Percentiles rank a stretch among this genome's conserved stretches.
These are phyloP conservation scores for Aspergillus japonicus DNA, from an alignment of 2,329 filamentous ascomycete genomes.

Conservation along the genomic window DNA sequence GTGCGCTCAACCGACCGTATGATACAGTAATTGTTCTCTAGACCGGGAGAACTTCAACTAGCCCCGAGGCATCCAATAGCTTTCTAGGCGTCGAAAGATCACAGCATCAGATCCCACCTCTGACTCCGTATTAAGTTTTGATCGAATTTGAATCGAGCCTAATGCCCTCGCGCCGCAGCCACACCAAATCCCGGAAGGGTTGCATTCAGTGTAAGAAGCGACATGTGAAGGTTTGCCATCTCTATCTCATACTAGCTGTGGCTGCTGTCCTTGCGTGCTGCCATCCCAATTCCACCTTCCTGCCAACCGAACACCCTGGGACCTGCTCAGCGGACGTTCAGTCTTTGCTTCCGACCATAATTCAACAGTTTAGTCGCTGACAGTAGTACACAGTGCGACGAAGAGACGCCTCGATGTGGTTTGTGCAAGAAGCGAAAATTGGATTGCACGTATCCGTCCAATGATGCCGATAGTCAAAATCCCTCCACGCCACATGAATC, in stretches of 20 bases:
- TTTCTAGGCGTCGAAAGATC: not conserved
- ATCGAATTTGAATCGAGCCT: not conserved
- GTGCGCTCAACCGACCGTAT: too few species aligned
- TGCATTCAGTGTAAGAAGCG: slow-evolving; percentile 41
- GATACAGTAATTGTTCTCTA: too few species aligned
- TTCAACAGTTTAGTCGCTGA: not conserved
- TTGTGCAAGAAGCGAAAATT: slow-evolving; percentile 39
- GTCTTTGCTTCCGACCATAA: not conserved
- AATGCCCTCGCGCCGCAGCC: slow-evolving; percentile 35
- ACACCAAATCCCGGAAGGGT: slow-evolving; percentile 42
- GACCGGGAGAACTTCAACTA: too few species aligned
- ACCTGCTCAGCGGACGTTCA: not conserved
- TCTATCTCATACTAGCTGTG: not conserved
- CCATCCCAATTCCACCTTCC: not conserved
- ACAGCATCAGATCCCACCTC: too few species aligned
- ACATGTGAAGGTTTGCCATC: slow-evolving; percentile 37
- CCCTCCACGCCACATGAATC: slow-evolving; percentile 23
- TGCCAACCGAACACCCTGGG: slow-evolving; percentile 3
- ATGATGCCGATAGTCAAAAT: slow-evolving; percentile 27
- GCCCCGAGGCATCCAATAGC: not conserved
- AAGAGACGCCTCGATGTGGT: slow-evolving; percentile 35
- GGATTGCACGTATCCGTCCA: slow-evolving; percentile 35
- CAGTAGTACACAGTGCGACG: slow-evolving; percentile 34
- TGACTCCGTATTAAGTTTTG: too few species aligned
- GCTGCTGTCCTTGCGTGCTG: not conserved